These are phyloP conservation scores for Thyridium curvatum DNA, from an alignment of 2,329 filamentous ascomycete species.

Conservation along the genomic window DNA sequence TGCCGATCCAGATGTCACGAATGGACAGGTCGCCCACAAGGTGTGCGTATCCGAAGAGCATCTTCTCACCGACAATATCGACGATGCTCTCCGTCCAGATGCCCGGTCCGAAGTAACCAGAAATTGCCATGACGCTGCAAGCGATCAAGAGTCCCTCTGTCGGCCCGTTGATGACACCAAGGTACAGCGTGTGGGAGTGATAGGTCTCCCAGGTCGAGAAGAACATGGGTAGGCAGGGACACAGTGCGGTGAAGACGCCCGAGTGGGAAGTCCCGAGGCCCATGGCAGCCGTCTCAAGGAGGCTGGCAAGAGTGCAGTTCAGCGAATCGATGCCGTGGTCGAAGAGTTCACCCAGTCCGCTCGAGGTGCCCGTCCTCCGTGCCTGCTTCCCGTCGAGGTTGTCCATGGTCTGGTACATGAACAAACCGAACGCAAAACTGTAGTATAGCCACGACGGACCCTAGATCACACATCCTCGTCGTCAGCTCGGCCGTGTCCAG, in stretches of 20 bases:
- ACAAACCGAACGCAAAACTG: slow-evolving; percentile 90
- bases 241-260: slow-evolving; percentile 85
- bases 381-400: slow-evolving; percentile 99
- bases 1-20: slow-evolving; percentile 79
- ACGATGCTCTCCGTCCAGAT: slow-evolving; percentile 78
- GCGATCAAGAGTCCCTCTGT: slow-evolving; percentile 93
- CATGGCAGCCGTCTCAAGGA: slow-evolving; percentile 90
- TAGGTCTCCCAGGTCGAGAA: slow-evolving; percentile 99
- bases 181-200: slow-evolving; percentile 93
- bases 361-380: slow-evolving; percentile 87
- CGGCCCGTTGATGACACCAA: slow-evolving; percentile 94
- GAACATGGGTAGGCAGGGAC: slow-evolving; percentile 95
- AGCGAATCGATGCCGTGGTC: slow-evolving; percentile 98
- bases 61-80: slow-evolving; percentile 53
- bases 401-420: slow-evolving; percentile 99
- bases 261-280: slow-evolving; percentile 77
- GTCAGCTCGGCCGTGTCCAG: neutral
- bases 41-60: slow-evolving; percentile 40
- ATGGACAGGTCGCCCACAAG: slow-evolving; percentile 68
- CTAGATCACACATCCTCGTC: slow-evolving; percentile 30
- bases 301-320: slow-evolving; percentile 89
- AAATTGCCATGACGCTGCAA: slow-evolving; percentile 76
- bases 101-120: slow-evolving; percentile 79
- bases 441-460: slow-evolving; percentile 90
- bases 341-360: slow-evolving; percentile 90